These are phyloP conservation scores for Kregervanrija pseudodelftensis DNA, from an alignment of 805 yeast species.

Conservation along the genomic window DNA sequence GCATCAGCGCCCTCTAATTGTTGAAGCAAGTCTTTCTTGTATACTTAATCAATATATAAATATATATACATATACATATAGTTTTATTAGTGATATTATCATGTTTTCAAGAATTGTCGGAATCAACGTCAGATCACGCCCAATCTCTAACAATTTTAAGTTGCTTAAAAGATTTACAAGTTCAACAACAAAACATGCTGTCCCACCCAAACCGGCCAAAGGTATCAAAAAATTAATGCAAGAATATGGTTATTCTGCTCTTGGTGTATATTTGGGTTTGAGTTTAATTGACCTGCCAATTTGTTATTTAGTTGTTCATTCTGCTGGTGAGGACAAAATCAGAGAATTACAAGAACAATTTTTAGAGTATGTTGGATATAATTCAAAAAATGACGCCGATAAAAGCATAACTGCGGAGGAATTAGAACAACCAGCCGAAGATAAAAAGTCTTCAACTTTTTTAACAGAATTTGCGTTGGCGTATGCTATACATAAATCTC, in stretches of 20 bases:
- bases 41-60: too few species aligned
- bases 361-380: slow-evolving; percentile 52
- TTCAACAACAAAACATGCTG: slow-evolving; percentile 5
- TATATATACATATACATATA: too few species aligned
- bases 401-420: slow-evolving; percentile 1
- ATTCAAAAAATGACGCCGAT: not conserved
- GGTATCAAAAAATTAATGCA: slow-evolving; percentile 63
- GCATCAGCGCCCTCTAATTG: too few species aligned
- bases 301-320: slow-evolving; percentile 76
- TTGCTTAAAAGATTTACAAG: slow-evolving; percentile 7
- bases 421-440: slow-evolving; percentile 10
- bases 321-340: slow-evolving; percentile 79
- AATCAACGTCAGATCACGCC: too few species aligned
- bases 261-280: slow-evolving; percentile 76
- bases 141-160: too few species aligned
- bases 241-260: slow-evolving; percentile 86
- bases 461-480: slow-evolving; percentile 86
- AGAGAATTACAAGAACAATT: slow-evolving; percentile 55
- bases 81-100: too few species aligned
- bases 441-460: slow-evolving; percentile 32
- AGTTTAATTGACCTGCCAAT: slow-evolving; percentile 74
- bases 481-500: slow-evolving; percentile 85
- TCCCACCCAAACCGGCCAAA: slow-evolving; percentile 26
- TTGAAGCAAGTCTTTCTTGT: too few species aligned
- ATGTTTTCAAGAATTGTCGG: too few species aligned